Evolutionary conservation across 441 rosid genomes (phyloP).

Genomic region (Erodium texanum): DNA sequence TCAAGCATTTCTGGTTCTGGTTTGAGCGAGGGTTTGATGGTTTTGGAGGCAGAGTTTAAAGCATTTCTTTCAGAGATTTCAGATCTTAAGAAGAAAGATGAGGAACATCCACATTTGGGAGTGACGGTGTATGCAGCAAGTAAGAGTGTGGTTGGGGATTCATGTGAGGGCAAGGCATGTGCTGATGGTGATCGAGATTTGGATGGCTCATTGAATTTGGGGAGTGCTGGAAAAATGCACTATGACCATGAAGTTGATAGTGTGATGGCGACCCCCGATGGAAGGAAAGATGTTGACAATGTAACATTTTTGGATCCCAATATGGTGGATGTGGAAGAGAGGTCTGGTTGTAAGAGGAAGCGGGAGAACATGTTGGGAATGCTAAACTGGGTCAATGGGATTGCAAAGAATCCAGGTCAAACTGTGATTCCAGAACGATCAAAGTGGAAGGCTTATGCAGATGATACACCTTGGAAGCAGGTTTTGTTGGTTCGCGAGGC

Average conservation of each 20-base stretch:
- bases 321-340: slow-evolving; percentile 12
- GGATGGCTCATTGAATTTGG: slow-evolving; percentile 23
- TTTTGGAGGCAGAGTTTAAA: slow-evolving; percentile 27
- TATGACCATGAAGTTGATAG: slow-evolving; percentile 22
- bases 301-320: slow-evolving; percentile 13
- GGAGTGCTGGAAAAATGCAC: slow-evolving; percentile 20
- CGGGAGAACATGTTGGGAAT: slow-evolving; percentile 26
- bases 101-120: slow-evolving; percentile 23
- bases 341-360: slow-evolving; percentile 38
- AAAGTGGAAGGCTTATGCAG: slow-evolving; percentile 58
- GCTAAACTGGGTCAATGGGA: slow-evolving; percentile 50
- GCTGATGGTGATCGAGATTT: slow-evolving; percentile 23
- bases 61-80: slow-evolving; percentile 23
- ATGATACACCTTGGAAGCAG: slow-evolving; percentile 63
- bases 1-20: slow-evolving; percentile 10
- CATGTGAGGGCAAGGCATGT: slow-evolving; percentile 17
- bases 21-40: slow-evolving; percentile 25
- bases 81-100: slow-evolving; percentile 26
- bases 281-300: slow-evolving; percentile 20
- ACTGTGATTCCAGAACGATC: slow-evolving; percentile 44
- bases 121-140: background rate
- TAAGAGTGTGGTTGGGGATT: slow-evolving; percentile 9
- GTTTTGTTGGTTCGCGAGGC: slow-evolving; percentile 53
- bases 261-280: slow-evolving; percentile 18
- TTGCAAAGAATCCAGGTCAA: slow-evolving; percentile 59